Evolutionary conservation across 2,329 filamentous ascomycete species (phyloP).

Genomic region (Pseudocercospora cruenta): DNA sequence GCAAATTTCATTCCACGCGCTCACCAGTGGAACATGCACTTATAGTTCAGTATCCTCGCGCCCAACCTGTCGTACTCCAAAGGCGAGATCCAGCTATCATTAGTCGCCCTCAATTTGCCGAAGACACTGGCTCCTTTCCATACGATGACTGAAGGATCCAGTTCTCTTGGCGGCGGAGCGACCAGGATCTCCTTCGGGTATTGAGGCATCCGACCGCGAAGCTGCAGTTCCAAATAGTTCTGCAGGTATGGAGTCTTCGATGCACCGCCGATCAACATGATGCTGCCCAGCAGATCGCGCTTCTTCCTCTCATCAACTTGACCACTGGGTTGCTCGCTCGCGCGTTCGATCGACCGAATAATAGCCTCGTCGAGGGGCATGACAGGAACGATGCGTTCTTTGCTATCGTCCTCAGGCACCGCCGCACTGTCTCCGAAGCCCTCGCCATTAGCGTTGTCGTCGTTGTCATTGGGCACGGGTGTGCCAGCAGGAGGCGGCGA

Average conservation of each 20-base stretch:
- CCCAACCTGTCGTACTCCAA: conserved; percentile 88
- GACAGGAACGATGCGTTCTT: conserved; percentile 79
- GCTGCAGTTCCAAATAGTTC: conserved; percentile 77
- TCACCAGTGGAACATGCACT: conserved; percentile 67
- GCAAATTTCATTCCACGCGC: neutral
- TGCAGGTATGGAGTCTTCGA: conserved; percentile 80
- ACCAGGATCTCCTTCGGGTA: conserved; percentile 70
- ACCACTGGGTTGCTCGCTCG: conserved; percentile 53
- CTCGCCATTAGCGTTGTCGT: conserved; percentile 51
- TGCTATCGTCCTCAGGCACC: conserved; percentile 53
- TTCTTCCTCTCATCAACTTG: conserved; percentile 90
- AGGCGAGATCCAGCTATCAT: conserved; percentile 91
- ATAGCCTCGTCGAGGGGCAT: conserved; percentile 88
- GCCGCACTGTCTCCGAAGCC: conserved; percentile 46
- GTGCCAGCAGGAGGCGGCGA: conserved; percentile 81
- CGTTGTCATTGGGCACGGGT: conserved; percentile 65
- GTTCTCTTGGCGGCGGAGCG: conserved; percentile 76
- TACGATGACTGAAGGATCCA: conserved; percentile 94
- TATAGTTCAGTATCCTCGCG: conserved; percentile 79
- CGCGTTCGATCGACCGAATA: conserved; percentile 84
- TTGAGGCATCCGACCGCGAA: conserved; percentile 67
- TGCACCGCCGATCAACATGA: conserved; percentile 88
- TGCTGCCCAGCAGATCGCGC: conserved; percentile 83
- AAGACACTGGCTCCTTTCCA: conserved; percentile 99
- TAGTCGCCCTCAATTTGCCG: conserved; percentile 80